Percentiles rank a stretch among this genome's conserved stretches.
Evolutionary conservation across 371 early-diverging fungal species (phyloP).

Genomic region (Syncephalastrum monosporum): DNA sequence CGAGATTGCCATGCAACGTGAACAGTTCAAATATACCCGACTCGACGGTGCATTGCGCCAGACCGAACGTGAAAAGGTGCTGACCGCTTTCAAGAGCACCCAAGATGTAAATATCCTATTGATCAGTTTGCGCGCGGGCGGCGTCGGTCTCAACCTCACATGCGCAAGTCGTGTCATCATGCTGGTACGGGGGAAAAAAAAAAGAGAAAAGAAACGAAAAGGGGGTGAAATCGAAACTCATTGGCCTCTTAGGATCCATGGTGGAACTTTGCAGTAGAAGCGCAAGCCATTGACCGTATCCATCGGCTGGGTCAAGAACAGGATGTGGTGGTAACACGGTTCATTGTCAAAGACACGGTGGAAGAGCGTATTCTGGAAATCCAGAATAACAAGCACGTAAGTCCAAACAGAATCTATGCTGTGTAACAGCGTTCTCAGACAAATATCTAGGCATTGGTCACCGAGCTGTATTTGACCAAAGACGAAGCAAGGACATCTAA

Average conservation of each 20-base stretch:
- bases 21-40: conserved; percentile 56
- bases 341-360: conserved; percentile 55
- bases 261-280: conserved; percentile 83
- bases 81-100: conserved; percentile 48
- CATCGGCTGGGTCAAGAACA: conserved; percentile 80
- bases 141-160: conserved; percentile 89
- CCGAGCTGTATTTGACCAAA: conserved; percentile 52
- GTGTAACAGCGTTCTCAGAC: background rate
- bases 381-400: conserved; percentile 57
- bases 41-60: conserved; percentile 72
- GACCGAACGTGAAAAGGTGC: conserved; percentile 55
- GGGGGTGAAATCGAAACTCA: background rate
- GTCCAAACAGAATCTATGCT: background rate
- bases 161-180: conserved; percentile 72
- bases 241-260: conserved; percentile 68
- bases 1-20: conserved; percentile 51
- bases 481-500: conserved; percentile 42
- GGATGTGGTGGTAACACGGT: conserved; percentile 58
- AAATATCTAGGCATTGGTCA: conserved; percentile 32
- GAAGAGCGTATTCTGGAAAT: conserved; percentile 69
- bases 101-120: conserved; percentile 64
- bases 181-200: conserved; percentile 40
- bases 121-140: conserved; percentile 84
- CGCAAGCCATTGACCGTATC: conserved; percentile 88
- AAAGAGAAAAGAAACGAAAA: background rate